A percentile compares a stretch with the other conserved stretches of the same genome.
phyloP scores from a whole-genome alignment of 78 protist genomes.

The Capsaspora owczarzaki region DNA sequence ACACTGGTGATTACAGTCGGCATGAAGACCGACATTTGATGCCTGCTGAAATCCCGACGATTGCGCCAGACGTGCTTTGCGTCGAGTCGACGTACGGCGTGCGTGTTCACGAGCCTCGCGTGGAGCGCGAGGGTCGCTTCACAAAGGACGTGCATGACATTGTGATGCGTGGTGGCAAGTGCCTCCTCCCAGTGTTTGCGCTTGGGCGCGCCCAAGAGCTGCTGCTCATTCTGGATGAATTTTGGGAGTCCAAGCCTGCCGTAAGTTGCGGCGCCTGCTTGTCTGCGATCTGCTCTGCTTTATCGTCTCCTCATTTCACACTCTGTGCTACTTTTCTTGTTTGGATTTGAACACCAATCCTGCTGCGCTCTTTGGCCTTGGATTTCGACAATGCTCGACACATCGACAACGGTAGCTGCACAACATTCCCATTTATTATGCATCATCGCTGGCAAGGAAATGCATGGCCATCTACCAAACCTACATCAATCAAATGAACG shows the following conservation, averaged over 20 bases:
- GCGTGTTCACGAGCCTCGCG: constrained; percentile 70
- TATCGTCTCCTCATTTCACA: neutral
- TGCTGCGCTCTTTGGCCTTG: neutral
- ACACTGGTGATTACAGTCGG: constrained; percentile 93
- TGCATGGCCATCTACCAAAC: constrained; percentile 80
- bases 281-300: neutral
- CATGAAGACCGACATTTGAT: constrained; percentile 89
- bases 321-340: too few relatives aligned
- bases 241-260: constrained; percentile 45
- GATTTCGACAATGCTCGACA: constrained; percentile 24
- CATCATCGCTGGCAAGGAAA: constrained; percentile 73
- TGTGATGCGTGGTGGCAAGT: constrained; percentile 69
- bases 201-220: constrained; percentile 97
- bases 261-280: too few relatives aligned
- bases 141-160: constrained; percentile 46
- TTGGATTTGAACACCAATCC: neutral
- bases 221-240: constrained; percentile 78
- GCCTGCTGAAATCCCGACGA: constrained; percentile 90
- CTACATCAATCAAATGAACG: constrained; percentile 86
- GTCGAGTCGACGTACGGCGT: constrained; percentile 89
- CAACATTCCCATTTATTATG: constrained; percentile 79
- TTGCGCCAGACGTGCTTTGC: constrained; percentile 79
- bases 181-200: constrained; percentile 91
- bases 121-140: constrained; percentile 76
- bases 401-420: constrained; percentile 68